These are phyloP conservation scores for Blastocystis sp. DNA, from an alignment of 352 stramenopile species.

Conservation along the genomic window DNA sequence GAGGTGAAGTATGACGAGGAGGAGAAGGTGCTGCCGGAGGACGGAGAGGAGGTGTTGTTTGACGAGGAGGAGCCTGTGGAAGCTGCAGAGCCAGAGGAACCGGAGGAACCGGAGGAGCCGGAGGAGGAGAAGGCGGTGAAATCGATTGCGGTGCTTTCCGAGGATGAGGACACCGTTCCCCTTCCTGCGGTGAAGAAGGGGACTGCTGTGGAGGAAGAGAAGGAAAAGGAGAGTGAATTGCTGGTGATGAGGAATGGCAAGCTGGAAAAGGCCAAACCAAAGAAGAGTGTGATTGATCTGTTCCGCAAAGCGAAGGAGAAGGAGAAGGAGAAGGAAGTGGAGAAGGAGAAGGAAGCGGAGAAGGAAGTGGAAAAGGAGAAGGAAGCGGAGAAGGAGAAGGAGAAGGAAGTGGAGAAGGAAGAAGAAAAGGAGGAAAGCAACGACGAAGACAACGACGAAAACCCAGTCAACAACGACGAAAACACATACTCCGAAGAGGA, in stretches of 20 bases:
- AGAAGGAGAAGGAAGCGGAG: slow-evolving; percentile 3
- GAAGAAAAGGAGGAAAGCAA: background rate
- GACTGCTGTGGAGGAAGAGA: slow-evolving; percentile 9
- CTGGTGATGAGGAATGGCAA: slow-evolving; percentile 24
- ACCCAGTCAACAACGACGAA: background rate
- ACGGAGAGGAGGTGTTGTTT: background rate
- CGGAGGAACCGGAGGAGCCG: no score
- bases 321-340: slow-evolving; percentile 2
- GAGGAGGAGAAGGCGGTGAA: background rate
- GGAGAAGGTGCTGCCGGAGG: slow-evolving; percentile 10
- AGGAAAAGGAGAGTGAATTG: slow-evolving; percentile 3
- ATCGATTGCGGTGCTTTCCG: background rate
- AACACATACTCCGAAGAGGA: background rate
- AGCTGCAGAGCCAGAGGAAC: background rate
- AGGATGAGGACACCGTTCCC: slow-evolving; percentile 1
- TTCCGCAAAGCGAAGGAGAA: slow-evolving; percentile 33
- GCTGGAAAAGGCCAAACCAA: slow-evolving; percentile 7
- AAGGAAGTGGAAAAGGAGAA: background rate
- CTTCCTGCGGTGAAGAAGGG: background rate
- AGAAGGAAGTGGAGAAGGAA: background rate
- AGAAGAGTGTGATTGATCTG: slow-evolving; percentile 6
- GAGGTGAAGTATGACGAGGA: slow-evolving; percentile 22
- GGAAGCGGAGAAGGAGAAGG: background rate
- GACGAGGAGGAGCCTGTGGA: slow-evolving; percentile 1
- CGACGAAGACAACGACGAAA: slow-evolving; percentile 55